phyloP scores from a whole-genome alignment of 2,329 filamentous ascomycete genomes.

The Fusarium pseudonygamai region DNA sequence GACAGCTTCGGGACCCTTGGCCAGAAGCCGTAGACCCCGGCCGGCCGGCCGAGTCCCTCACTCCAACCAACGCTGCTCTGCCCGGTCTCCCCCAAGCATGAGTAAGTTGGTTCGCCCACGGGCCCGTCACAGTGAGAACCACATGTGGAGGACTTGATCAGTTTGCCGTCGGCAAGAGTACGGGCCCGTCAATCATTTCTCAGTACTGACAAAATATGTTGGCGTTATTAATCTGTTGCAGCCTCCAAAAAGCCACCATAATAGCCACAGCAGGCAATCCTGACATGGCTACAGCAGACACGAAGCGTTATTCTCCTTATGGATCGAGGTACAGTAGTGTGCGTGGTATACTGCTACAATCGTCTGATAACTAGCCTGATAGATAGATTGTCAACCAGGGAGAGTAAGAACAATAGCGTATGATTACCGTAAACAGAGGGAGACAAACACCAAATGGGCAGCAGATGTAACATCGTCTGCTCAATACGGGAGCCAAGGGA shows the following conservation, averaged over 20 bases:
- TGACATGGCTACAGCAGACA: neutral
- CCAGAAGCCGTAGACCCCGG: constrained; percentile 17
- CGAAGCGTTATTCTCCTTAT: constrained; percentile 15
- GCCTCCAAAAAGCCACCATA: constrained; percentile 2
- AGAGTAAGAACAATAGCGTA: neutral
- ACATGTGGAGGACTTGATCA: constrained; percentile 11
- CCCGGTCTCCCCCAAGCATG: neutral
- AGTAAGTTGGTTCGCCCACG: neutral
- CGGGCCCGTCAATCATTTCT: constrained; percentile 29
- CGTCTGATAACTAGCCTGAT: constrained; percentile 5
- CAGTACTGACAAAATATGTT: constrained; percentile 10
- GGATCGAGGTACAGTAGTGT: constrained; percentile 30
- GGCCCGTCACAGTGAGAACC: neutral
- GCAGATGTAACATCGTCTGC: neutral
- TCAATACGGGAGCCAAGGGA: constrained; percentile 11
- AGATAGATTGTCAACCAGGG: constrained; percentile 4
- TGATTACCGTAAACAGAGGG: constrained; percentile 20
- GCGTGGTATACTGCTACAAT: constrained; percentile 3
- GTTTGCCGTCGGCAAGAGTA: constrained; percentile 36
- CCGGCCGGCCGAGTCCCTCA: neutral
- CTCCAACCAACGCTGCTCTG: neutral
- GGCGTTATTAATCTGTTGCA: constrained; percentile 19
- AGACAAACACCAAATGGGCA: constrained; percentile 2
- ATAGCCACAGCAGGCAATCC: neutral
- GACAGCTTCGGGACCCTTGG: constrained; percentile 3